These are phyloP conservation scores for Lophiostoma macrostomum DNA, from an alignment of 495 filamentous ascomycete genomes.

Conservation along the genomic window DNA sequence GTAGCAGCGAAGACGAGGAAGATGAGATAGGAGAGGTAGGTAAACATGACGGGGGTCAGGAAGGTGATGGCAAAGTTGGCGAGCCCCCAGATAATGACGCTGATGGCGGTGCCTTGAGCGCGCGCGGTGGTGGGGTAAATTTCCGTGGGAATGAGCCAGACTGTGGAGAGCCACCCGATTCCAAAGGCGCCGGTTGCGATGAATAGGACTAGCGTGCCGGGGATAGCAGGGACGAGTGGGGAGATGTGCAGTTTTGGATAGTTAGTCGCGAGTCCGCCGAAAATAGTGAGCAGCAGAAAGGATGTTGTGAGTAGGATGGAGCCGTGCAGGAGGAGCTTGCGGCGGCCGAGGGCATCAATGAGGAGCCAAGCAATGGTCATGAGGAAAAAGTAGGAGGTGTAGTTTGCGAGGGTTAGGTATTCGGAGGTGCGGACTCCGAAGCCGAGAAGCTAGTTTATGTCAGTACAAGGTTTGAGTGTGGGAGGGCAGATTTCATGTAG, in stretches of 20 bases:
- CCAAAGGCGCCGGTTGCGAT: slow-evolving; percentile 56
- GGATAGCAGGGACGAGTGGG: slow-evolving; percentile 43
- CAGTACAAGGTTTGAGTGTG: background rate
- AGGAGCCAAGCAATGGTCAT: slow-evolving; percentile 54
- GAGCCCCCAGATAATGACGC: slow-evolving; percentile 56
- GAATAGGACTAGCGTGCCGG: slow-evolving; percentile 48
- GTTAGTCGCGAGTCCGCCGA: slow-evolving; percentile 46
- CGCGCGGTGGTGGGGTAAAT: slow-evolving; percentile 55
- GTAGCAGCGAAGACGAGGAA: slow-evolving; percentile 54
- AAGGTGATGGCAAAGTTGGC: slow-evolving; percentile 57
- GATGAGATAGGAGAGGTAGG: slow-evolving; percentile 53
- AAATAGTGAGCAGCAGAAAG: slow-evolving; percentile 48
- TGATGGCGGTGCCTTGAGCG: slow-evolving; percentile 52
- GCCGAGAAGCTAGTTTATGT: slow-evolving; percentile 46
- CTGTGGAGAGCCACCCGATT: slow-evolving; percentile 54
- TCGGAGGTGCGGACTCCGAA: slow-evolving; percentile 47
- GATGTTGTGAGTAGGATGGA: slow-evolving; percentile 45
- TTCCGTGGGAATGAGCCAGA: slow-evolving; percentile 59
- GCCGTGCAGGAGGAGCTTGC: slow-evolving; percentile 51
- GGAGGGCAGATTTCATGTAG: too few species aligned
- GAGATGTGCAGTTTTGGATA: slow-evolving; percentile 37
- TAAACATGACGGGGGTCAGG: slow-evolving; percentile 55
- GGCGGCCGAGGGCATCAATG: slow-evolving; percentile 53
- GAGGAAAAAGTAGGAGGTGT: slow-evolving; percentile 53
- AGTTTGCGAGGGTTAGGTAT: slow-evolving; percentile 53